Base-by-base conservation (phyloP, 305 asterid species). In the Solanum hybrid region DNA sequence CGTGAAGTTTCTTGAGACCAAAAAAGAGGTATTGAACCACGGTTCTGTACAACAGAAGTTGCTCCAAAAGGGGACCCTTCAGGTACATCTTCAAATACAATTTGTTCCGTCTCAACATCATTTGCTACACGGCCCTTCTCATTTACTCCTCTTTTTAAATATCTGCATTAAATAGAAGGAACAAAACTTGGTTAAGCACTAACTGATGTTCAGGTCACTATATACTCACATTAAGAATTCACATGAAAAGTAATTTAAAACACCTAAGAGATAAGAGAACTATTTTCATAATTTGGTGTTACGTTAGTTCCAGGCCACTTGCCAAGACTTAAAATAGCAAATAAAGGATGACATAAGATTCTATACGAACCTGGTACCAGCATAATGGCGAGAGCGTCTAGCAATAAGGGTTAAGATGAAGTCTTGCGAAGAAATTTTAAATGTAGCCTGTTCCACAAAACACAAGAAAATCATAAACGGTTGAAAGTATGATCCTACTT, bases 71-170 rank as follows among this genome's bases (percentile, higher is more conserved):
- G 92, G 80, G 86, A 90, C 85, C 96, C 95, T 88, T 93, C 95
- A 4, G 83, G 90, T 86, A 92, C 93, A 91, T 94, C 94, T 93
- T 96, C 97, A 36, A 91, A 91, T 91, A 97, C 95, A 91, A 97
- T 97, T 90, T 97, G 99, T 89, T 97, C 99, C 4, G 99, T 96
- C 93, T 97, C 99, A 86, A 97, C 99, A 37, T 97, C 99, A 93
- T 96, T 96, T 73, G 99, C 99, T 73, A 96, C 99, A 88, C 94
- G 94, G 11, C 99, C 99, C 94, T 95, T 94, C 90, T 94, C 96
- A 89, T 97, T 95, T 73, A 97, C 98, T 42, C 99, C 99, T 29
- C 99, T 93, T 92, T 95, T 96, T 51, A 97, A 89, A 91, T 94
- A 96, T 90, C 98, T 96, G 87, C 3, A 8, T 10, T 35, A 83